Conservation (phyloP, 1,284 basidiomycete genomes). For the Volvariella volvacea region DNA sequence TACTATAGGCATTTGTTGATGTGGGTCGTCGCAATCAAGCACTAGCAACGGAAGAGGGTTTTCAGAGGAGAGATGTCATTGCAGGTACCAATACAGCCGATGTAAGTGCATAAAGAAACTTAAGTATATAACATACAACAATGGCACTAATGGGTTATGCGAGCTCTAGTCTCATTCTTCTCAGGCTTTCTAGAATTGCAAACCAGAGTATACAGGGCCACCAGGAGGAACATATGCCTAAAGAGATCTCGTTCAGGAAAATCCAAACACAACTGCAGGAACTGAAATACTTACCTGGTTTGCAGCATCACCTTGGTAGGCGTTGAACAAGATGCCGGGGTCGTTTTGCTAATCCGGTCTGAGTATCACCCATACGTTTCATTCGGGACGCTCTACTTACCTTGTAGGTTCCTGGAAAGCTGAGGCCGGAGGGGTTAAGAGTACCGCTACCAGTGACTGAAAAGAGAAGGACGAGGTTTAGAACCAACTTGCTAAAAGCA, state of each 20-base stretch:
- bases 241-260: neutral
- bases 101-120: too few species aligned
- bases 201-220: slow-evolving; percentile 23
- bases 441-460: slow-evolving; percentile 25
- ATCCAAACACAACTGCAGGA: neutral
- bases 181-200: slow-evolving; percentile 11
- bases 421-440: slow-evolving; percentile 25
- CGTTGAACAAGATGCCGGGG: slow-evolving; percentile 27
- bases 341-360: too few species aligned
- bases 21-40: too few species aligned
- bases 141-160: too few species aligned
- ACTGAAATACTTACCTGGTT: slow-evolving; percentile 18
- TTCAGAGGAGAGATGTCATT: too few species aligned
- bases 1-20: too few species aligned
- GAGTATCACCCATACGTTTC: too few species aligned
- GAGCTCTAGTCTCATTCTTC: too few species aligned
- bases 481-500: neutral
- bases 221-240: slow-evolving; percentile 26
- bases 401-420: slow-evolving; percentile 22
- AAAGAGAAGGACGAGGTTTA: neutral
- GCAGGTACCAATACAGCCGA: too few species aligned
- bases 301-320: slow-evolving; percentile 28
- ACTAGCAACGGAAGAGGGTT: too few species aligned
- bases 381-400: slow-evolving; percentile 15
- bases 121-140: too few species aligned